These are phyloP conservation scores for Entophlyctis luteolus DNA, from an alignment of 192 early-diverging fungal genomes.

Conservation along the genomic window DNA sequence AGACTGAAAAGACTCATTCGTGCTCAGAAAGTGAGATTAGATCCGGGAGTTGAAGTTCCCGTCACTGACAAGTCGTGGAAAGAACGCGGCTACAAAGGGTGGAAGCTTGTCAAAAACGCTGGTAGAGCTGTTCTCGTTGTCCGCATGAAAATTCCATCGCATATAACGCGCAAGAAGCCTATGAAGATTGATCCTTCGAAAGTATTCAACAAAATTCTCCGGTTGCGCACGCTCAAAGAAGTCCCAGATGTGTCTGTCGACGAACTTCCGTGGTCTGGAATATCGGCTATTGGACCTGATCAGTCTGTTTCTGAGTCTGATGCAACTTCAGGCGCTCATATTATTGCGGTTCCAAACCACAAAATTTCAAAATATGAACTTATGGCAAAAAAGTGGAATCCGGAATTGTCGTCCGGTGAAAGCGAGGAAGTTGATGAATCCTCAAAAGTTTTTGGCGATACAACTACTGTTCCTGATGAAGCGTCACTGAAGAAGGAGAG, in stretches of 20 bases:
- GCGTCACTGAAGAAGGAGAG: neutral
- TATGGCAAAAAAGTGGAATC: neutral
- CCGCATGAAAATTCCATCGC: neutral
- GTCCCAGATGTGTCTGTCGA: neutral
- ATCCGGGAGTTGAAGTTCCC: neutral
- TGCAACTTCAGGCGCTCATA: too few relatives aligned
- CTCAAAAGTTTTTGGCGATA: neutral
- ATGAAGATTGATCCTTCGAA: constrained; percentile 23
- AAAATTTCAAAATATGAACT: too few relatives aligned
- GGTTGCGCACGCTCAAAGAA: neutral
- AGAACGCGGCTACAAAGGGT: neutral
- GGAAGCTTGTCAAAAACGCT: constrained; percentile 1
- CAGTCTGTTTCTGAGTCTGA: too few relatives aligned
- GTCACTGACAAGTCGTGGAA: constrained; percentile 8
- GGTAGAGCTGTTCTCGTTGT: constrained; percentile 8
- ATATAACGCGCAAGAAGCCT: too few relatives aligned
- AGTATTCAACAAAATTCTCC: neutral
- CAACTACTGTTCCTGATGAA: neutral
- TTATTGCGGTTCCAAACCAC: neutral
- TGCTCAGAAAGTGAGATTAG: neutral
- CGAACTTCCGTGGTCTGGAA: constrained; percentile 13
- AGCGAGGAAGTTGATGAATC: neutral
- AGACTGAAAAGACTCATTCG: constrained; percentile 10
- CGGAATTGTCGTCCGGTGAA: neutral
- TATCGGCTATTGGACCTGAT: too few relatives aligned